phyloP scores from a whole-genome alignment of 2,329 filamentous ascomycete genomes.

The Hymenoscyphus fraxineus region DNA sequence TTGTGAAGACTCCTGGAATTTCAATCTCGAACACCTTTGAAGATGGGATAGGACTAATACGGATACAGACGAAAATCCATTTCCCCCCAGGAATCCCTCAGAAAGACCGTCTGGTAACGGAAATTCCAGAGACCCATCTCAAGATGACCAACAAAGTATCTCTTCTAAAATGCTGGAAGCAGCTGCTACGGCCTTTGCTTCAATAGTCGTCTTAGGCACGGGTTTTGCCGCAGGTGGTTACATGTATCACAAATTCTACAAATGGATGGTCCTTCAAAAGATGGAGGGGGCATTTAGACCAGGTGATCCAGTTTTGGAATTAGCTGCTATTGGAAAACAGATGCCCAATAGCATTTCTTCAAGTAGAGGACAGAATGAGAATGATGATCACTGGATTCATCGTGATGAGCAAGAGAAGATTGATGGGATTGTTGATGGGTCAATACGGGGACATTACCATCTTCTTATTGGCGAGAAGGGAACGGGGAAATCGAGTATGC shows the following conservation, averaged over 20 bases:
- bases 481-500: slow-evolving; percentile 93
- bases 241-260: slow-evolving; percentile 80
- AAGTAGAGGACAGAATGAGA: slow-evolving; percentile 35
- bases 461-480: slow-evolving; percentile 93
- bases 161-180: slow-evolving; percentile 65
- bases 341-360: slow-evolving; percentile 40
- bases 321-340: slow-evolving; percentile 65
- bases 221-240: slow-evolving; percentile 67
- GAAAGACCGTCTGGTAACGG: not conserved
- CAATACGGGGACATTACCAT: slow-evolving; percentile 77
- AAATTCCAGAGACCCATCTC: not conserved
- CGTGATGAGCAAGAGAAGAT: slow-evolving; percentile 79
- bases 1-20: not conserved
- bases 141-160: slow-evolving; percentile 23
- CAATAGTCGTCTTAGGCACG: slow-evolving; percentile 65
- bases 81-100: not conserved
- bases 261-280: slow-evolving; percentile 83
- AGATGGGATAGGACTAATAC: not conserved
- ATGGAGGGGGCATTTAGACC: slow-evolving; percentile 90
- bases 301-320: slow-evolving; percentile 82
- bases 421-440: slow-evolving; percentile 76
- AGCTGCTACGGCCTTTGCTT: slow-evolving; percentile 71
- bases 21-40: not conserved
- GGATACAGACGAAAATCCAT: not conserved
- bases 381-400: slow-evolving; percentile 67